Conservation (phyloP, 78 protist species). For the Pelomyxa schiedti region DNA sequence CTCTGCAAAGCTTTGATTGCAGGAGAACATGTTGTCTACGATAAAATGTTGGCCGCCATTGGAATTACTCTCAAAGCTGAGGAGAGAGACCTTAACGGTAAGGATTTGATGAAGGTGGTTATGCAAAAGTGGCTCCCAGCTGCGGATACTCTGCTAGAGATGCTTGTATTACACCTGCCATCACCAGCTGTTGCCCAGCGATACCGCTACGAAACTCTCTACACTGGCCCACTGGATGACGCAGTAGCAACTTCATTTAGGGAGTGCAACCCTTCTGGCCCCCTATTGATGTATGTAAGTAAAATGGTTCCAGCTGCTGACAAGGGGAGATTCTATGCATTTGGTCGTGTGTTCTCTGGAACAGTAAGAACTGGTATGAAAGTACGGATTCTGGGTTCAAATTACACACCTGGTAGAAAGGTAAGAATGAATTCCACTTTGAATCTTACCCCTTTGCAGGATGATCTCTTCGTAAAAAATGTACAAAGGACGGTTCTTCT, state of each 20-base stretch:
- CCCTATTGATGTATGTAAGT: conserved; percentile 42
- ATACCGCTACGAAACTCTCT: conserved; percentile 31
- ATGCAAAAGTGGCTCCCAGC: conserved; percentile 41
- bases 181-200: conserved; percentile 63
- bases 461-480: conserved; percentile 6
- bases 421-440: background rate
- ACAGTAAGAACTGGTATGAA: conserved; percentile 17
- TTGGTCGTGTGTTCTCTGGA: conserved; percentile 64
- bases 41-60: background rate
- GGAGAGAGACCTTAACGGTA: conserved; percentile 2
- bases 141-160: conserved; percentile 20
- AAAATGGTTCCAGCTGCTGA: conserved; percentile 34
- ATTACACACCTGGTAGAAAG: conserved; percentile 22
- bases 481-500: conserved; percentile 13
- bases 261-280: conserved; percentile 53
- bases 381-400: conserved; percentile 10
- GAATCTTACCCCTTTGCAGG: too few relatives aligned
- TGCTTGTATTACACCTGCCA: conserved; percentile 51
- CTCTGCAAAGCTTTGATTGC: background rate
- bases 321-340: conserved; percentile 22
- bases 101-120: conserved; percentile 17
- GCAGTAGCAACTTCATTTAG: conserved; percentile 15
- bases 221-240: conserved; percentile 35
- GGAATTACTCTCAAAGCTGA: conserved; percentile 13
- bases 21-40: background rate